Conservation (phyloP, 805 yeast species). For the Jamesozyma jinghongensis region DNA sequence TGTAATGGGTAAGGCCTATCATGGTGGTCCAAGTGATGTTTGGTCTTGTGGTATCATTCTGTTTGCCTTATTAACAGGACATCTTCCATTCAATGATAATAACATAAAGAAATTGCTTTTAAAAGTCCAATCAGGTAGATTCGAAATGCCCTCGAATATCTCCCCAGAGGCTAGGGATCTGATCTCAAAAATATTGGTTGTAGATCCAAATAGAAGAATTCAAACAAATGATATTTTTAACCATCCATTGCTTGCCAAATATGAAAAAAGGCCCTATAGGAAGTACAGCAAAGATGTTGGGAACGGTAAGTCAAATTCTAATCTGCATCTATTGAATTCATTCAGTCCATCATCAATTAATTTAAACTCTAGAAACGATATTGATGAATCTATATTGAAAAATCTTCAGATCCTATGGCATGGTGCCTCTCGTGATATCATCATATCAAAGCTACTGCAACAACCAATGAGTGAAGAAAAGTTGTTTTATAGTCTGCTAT, state of each 20-base stretch:
- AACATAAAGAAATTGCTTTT: slow-evolving; percentile 59
- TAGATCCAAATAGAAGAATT: slow-evolving; percentile 64
- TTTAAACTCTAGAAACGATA: slow-evolving; percentile 34
- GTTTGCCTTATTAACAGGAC: slow-evolving; percentile 71
- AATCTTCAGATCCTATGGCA: slow-evolving; percentile 76
- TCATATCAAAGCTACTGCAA: slow-evolving; percentile 46
- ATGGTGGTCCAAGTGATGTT: slow-evolving; percentile 78
- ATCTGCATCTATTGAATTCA: slow-evolving; percentile 18
- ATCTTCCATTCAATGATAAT: slow-evolving; percentile 77
- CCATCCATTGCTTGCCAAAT: slow-evolving; percentile 76
- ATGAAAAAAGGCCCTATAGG: slow-evolving; percentile 27
- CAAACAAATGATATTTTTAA: slow-evolving; percentile 54
- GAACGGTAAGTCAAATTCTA: slow-evolving; percentile 23
- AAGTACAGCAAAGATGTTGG: slow-evolving; percentile 2
- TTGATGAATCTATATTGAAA: slow-evolving; percentile 65
- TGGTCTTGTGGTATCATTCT: slow-evolving; percentile 85
- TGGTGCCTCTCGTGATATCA: slow-evolving; percentile 53
- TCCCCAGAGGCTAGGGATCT: slow-evolving; percentile 60
- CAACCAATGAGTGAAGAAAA: slow-evolving; percentile 63
- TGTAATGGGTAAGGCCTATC: slow-evolving; percentile 67
- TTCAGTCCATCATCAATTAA: slow-evolving; percentile 10
- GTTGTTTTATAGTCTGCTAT: slow-evolving; percentile 64
- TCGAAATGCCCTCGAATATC: slow-evolving; percentile 59
- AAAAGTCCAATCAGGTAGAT: slow-evolving; percentile 70
- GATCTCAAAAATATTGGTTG: slow-evolving; percentile 54